Conservation (phyloP, 257 asterid species). For the Nicotiana noctiflora region DNA sequence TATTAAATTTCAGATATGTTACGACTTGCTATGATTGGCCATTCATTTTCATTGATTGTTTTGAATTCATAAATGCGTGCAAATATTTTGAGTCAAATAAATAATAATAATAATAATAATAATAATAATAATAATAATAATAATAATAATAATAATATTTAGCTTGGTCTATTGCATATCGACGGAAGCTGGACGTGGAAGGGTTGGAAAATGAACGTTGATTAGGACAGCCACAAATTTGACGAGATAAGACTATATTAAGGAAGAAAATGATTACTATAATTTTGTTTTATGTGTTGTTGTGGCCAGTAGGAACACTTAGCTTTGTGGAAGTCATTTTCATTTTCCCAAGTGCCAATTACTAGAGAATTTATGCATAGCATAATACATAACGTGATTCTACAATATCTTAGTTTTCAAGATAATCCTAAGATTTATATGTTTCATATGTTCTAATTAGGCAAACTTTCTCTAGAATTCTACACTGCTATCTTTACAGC, state of each 20-base stretch:
- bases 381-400: background rate
- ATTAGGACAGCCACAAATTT: background rate
- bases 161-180: background rate
- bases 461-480: too few species aligned
- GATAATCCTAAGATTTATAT: too few species aligned
- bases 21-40: too few species aligned
- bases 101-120: too few species aligned
- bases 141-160: too few species aligned
- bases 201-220: background rate
- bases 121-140: too few species aligned
- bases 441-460: too few species aligned
- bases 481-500: too few species aligned
- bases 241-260: background rate
- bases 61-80: too few species aligned
- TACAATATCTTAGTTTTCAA: background rate
- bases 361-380: background rate
- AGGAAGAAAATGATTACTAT: background rate
- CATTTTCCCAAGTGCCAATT: background rate
- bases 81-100: too few species aligned
- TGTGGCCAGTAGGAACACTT: background rate
- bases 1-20: too few species aligned
- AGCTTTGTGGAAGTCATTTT: background rate
- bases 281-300: background rate
- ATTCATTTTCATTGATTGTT: too few species aligned
- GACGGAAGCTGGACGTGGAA: background rate